A percentile compares a stretch with the other conserved stretches of the same genome.
phyloP scores from a whole-genome alignment of 768 basidiomycete genomes.

The Podaxis pistillaris region DNA sequence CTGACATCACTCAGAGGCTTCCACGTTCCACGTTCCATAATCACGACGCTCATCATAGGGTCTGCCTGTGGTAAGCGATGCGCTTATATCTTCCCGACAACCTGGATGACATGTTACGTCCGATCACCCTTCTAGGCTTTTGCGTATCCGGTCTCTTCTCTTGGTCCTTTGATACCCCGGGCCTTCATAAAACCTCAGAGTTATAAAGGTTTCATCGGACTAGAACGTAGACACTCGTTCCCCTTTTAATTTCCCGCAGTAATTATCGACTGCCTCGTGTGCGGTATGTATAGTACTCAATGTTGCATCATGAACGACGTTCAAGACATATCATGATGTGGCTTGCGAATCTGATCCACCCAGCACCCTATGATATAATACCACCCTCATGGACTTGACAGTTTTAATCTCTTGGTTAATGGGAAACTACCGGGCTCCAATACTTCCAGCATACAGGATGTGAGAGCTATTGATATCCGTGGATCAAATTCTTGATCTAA shows the following conservation, averaged over 20 bases:
- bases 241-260: neutral
- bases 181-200: neutral
- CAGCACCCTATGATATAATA: conserved; percentile 2
- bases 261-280: neutral
- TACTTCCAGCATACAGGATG: neutral
- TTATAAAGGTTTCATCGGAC: neutral
- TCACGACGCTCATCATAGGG: neutral
- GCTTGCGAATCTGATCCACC: neutral
- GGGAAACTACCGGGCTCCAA: neutral
- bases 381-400: neutral
- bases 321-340: neutral
- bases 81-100: neutral
- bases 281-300: neutral
- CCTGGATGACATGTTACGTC: neutral
- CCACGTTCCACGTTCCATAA: neutral
- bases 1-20: neutral
- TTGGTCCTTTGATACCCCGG: neutral
- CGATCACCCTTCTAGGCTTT: neutral
- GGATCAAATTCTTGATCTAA: conserved; percentile 7
- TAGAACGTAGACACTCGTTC: neutral
- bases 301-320: neutral
- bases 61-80: neutral
- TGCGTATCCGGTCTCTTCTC: neutral
- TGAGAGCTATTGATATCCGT: neutral
- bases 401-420: neutral